A percentile compares a stretch with the other conserved stretches of the same genome.
These are phyloP conservation scores for Castanea crenata DNA, from an alignment of 306 rosid species.

Conservation along the genomic window DNA sequence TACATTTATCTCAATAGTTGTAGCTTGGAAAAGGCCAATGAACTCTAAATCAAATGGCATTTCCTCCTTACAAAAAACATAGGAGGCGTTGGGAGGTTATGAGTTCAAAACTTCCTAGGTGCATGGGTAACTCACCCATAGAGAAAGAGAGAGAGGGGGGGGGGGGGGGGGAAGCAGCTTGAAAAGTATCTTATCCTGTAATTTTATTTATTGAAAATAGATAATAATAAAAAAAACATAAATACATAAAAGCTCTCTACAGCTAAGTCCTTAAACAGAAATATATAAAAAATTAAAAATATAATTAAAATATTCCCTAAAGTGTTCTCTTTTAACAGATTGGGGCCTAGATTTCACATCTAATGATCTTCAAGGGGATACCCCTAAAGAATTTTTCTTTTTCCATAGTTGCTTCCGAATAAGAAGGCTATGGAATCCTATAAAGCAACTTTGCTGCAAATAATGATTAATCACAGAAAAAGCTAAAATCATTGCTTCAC, in stretches of 20 bases:
- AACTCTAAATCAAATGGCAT: too few relatives aligned
- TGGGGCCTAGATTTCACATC: neutral
- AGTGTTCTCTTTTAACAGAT: neutral
- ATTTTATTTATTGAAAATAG: neutral
- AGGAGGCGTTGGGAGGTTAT: too few relatives aligned
- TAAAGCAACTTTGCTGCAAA: conserved; percentile 50
- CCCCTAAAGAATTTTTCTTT: neutral
- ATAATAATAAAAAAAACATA: neutral
- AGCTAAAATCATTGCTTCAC: conserved; percentile 32
- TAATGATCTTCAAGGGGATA: neutral
- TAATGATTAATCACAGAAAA: conserved; percentile 37
- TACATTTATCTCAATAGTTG: neutral
- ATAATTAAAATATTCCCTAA: neutral
- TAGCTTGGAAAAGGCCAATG: too few relatives aligned
- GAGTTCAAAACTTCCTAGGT: too few relatives aligned
- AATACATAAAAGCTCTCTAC: neutral
- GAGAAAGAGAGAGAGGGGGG: too few relatives aligned
- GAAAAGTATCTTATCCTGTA: neutral
- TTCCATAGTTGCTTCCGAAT: neutral
- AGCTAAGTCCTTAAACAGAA: neutral
- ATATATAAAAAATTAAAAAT: neutral
- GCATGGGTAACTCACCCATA: too few relatives aligned
- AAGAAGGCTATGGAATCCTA: conserved; percentile 23
- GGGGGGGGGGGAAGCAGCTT: neutral
- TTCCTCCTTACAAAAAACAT: too few relatives aligned